Conservation (phyloP, 495 filamentous ascomycete genomes). For the Podospora didyma region DNA sequence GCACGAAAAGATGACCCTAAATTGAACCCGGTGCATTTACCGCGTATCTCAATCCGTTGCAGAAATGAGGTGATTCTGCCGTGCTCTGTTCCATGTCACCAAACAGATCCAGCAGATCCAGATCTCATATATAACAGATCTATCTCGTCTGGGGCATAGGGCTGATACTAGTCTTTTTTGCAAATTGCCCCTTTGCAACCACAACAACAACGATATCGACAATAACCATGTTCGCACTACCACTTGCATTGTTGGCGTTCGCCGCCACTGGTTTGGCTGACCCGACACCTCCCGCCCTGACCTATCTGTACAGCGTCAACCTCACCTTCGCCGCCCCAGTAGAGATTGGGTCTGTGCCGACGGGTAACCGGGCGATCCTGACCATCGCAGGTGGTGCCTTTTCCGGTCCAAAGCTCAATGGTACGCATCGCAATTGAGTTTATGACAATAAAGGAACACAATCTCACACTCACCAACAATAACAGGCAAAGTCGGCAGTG, state of each 20-base stretch:
- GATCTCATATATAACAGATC: too few species aligned
- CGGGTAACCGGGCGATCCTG: slow-evolving; percentile 7
- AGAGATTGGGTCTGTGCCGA: slow-evolving; percentile 7
- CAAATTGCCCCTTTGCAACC: too few species aligned
- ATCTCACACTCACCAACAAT: neutral
- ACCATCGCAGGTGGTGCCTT: slow-evolving; percentile 10
- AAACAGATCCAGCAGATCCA: too few species aligned
- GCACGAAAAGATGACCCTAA: too few species aligned
- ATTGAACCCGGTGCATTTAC: too few species aligned
- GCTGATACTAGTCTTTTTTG: too few species aligned
- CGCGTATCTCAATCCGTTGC: too few species aligned
- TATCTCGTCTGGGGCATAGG: too few species aligned
- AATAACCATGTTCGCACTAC: neutral
- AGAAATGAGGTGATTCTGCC: too few species aligned
- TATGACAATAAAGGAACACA: neutral
- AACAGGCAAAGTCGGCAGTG: slow-evolving; percentile 16
- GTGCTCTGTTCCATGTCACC: too few species aligned
- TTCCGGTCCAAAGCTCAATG: slow-evolving; percentile 15
- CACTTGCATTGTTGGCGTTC: neutral
- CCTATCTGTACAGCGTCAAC: slow-evolving; percentile 11
- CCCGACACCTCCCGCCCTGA: slow-evolving; percentile 7
- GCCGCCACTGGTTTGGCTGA: neutral
- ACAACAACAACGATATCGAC: too few species aligned
- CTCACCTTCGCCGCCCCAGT: slow-evolving; percentile 7
- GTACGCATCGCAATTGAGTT: neutral